These are phyloP conservation scores for Taphrina populina DNA, from an alignment of 1,139 yeast genomes.

Conservation along the genomic window DNA sequence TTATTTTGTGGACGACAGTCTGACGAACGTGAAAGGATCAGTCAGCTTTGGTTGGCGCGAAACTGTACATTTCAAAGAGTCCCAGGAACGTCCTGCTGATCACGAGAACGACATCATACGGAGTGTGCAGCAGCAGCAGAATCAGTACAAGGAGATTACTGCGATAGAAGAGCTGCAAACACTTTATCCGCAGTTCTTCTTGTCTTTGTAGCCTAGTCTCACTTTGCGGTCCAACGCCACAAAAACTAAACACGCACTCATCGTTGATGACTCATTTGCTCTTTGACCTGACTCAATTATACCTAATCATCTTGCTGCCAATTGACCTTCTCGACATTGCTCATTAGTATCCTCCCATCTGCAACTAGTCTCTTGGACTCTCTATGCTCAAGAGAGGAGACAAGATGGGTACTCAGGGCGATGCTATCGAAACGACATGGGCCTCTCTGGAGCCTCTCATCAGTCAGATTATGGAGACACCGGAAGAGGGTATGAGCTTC, in stretches of 20 bases:
- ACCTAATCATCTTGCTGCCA: too few species aligned
- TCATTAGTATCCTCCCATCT: too few species aligned
- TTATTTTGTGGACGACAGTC: conserved; percentile 81
- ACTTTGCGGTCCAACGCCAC: not conserved
- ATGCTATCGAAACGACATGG: conserved; percentile 35
- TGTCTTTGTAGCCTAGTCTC: too few species aligned
- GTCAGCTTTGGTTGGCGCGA: conserved; percentile 51
- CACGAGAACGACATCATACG: too few species aligned
- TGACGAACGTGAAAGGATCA: conserved; percentile 47
- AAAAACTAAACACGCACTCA: too few species aligned
- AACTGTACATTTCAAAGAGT: conserved; percentile 61
- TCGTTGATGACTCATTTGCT: too few species aligned
- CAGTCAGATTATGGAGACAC: conserved; percentile 35
- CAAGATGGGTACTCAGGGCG: too few species aligned
- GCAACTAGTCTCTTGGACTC: too few species aligned
- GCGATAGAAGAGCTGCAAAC: conserved; percentile 5
- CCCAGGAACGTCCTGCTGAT: conserved; percentile 16
- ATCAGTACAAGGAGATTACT: conserved; percentile 2
- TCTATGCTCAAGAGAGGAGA: too few species aligned
- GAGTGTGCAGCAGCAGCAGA: too few species aligned
- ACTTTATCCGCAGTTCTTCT: conserved; percentile 21
- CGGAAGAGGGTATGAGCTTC: conserved; percentile 36
- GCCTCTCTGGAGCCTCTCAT: conserved; percentile 36
- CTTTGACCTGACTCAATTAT: not conserved
- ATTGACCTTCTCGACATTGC: too few species aligned